phyloP scores from a whole-genome alignment of 441 rosid species.

The Brassica hybrid region DNA sequence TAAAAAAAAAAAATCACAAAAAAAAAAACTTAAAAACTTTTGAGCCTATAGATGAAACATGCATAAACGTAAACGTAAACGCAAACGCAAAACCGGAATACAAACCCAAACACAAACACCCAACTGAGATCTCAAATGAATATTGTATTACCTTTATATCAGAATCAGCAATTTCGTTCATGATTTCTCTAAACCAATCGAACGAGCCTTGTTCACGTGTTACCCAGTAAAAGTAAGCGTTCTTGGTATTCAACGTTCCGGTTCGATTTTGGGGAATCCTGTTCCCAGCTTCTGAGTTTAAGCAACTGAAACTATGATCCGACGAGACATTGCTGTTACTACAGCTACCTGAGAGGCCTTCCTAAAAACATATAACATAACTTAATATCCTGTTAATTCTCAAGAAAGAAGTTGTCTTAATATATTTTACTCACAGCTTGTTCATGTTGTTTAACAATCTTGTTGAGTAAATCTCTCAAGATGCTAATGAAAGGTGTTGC shows the following conservation, averaged over 20 bases:
- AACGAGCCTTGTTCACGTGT: constrained; percentile 96
- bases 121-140: not conserved
- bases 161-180: constrained; percentile 90
- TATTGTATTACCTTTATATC: constrained; percentile 72
- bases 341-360: constrained; percentile 42
- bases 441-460: constrained; percentile 83
- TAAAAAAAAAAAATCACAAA: too few species aligned
- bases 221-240: constrained; percentile 98
- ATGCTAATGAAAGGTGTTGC: constrained; percentile 98
- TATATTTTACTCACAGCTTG: constrained; percentile 58
- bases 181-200: constrained; percentile 95
- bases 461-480: constrained; percentile 80
- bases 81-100: too few species aligned
- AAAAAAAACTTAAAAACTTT: too few species aligned
- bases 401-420: not conserved
- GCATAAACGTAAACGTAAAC: too few species aligned
- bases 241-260: constrained; percentile 62
- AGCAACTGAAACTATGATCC: constrained; percentile 38
- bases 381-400: constrained; percentile 10
- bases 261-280: constrained; percentile 47
- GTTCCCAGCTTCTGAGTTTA: constrained; percentile 41
- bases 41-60: too few species aligned
- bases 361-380: constrained; percentile 48
- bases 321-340: constrained; percentile 35
- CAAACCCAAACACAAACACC: not conserved